Evolutionary conservation across 495 filamentous ascomycete genomes (phyloP).

Genomic region (Aspergillus wentii): DNA sequence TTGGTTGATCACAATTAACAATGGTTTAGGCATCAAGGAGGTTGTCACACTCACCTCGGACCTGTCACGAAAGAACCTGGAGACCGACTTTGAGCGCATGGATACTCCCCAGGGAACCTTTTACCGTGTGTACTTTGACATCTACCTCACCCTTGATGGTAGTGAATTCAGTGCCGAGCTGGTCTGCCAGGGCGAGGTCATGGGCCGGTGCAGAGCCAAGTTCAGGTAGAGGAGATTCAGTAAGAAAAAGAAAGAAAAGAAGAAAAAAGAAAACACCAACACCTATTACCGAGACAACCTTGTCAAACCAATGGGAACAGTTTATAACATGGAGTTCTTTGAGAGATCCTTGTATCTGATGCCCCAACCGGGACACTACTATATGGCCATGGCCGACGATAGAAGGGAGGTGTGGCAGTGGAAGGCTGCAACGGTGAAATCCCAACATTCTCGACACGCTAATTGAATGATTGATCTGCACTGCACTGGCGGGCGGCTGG

Average conservation of each 20-base stretch:
- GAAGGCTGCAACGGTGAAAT: too few relatives aligned
- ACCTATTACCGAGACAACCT: background rate
- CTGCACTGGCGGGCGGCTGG: too few relatives aligned
- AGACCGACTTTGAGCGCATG: constrained; percentile 99
- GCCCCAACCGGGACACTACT: too few relatives aligned
- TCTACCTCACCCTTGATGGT: constrained; percentile 92
- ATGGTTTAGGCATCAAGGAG: constrained; percentile 84
- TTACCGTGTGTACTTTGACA: constrained; percentile 79
- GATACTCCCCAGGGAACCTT: constrained; percentile 98
- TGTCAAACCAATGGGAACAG: background rate
- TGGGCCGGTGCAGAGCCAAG: constrained; percentile 90
- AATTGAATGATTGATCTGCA: too few relatives aligned
- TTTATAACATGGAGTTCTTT: too few relatives aligned
- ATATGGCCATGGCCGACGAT: too few relatives aligned
- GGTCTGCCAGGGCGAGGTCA: constrained; percentile 97
- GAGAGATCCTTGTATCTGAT: too few relatives aligned
- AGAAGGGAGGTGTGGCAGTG: too few relatives aligned
- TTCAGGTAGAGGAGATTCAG: constrained; percentile 49
- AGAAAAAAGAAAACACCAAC: constrained; percentile 6
- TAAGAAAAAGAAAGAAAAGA: constrained; percentile 1
- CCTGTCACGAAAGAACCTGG: constrained; percentile 93
- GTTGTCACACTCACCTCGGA: constrained; percentile 97
- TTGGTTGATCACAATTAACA: too few relatives aligned
- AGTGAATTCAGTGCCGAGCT: constrained; percentile 97
- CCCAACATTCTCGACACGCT: too few relatives aligned